phyloP scores from a whole-genome alignment of 345 rosid genomes.

The Cardiospermum halicacabum region DNA sequence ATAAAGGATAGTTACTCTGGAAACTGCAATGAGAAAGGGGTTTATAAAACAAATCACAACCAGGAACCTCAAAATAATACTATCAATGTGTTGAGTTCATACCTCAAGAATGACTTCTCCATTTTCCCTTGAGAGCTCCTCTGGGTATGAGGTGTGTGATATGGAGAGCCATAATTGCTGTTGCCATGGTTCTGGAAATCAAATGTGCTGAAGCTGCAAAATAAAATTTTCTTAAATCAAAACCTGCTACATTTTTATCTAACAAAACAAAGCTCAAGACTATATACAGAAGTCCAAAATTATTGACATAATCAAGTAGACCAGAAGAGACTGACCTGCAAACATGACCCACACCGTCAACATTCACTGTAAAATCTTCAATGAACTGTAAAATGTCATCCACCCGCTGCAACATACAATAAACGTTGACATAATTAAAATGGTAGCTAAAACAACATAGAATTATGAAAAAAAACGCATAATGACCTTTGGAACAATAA shows the following conservation, averaged over 20 bases:
- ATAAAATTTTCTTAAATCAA: neutral
- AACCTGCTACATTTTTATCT: neutral
- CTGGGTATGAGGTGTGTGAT: constrained; percentile 36
- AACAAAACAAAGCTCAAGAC: neutral
- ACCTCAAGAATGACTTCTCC: constrained; percentile 99
- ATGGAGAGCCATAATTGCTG: constrained; percentile 75
- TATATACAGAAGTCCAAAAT: constrained; percentile 1
- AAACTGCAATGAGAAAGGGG: constrained; percentile 52
- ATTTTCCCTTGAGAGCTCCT: constrained; percentile 98
- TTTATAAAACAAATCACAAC: neutral
- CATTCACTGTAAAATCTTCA: constrained; percentile 64
- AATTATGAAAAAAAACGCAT: neutral
- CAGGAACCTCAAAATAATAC: neutral
- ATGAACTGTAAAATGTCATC: constrained; percentile 93
- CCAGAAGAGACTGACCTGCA: constrained; percentile 55
- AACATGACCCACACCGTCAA: constrained; percentile 97
- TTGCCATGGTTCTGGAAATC: constrained; percentile 89
- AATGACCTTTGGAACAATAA: constrained; percentile 81
- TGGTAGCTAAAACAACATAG: neutral
- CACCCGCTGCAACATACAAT: constrained; percentile 64
- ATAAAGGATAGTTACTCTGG: constrained; percentile 76
- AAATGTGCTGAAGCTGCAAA: constrained; percentile 78
- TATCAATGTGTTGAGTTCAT: constrained; percentile 12
- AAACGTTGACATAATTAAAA: constrained; percentile 3
- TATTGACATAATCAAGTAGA: constrained; percentile 1